Evolutionary conservation across 2,329 filamentous ascomycete genomes (phyloP).

Genomic region (Ophiocordyceps camponoti-floridani): DNA sequence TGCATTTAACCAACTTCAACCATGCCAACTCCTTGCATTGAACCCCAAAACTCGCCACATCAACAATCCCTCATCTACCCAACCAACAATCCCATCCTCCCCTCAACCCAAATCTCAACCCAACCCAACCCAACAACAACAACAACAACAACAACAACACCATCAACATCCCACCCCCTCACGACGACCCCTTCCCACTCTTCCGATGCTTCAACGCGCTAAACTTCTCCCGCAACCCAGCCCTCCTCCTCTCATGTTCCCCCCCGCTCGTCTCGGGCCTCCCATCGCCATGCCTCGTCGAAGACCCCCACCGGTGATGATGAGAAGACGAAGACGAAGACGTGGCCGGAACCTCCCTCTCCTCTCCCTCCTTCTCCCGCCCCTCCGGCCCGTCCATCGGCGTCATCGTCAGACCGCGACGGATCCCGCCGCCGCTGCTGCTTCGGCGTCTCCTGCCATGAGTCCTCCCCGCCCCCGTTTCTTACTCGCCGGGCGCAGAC

Average conservation of each 20-base stretch:
- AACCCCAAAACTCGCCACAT: too few relatives aligned
- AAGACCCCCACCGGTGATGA: background rate
- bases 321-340: background rate
- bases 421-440: background rate
- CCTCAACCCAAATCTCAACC: background rate
- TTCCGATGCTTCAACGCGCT: conserved; percentile 14
- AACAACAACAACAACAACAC: background rate
- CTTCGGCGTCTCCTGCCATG: conserved; percentile 23
- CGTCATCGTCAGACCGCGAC: background rate
- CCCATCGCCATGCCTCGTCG: conserved; percentile 22
- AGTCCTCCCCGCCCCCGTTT: conserved; percentile 17
- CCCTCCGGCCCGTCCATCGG: background rate
- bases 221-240: conserved; percentile 15
- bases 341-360: background rate
- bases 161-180: conserved; percentile 1
- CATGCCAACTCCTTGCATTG: too few relatives aligned
- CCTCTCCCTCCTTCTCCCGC: background rate
- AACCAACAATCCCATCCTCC: background rate
- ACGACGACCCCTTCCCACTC: conserved; percentile 8
- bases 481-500: background rate
- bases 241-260: conserved; percentile 12
- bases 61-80: too few relatives aligned
- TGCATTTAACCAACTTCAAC: too few relatives aligned
- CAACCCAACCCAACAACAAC: too few relatives aligned
- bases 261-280: conserved; percentile 15